These are phyloP conservation scores for Chaetomium olivaceum DNA, from an alignment of 2,329 filamentous ascomycete species.

Conservation along the genomic window DNA sequence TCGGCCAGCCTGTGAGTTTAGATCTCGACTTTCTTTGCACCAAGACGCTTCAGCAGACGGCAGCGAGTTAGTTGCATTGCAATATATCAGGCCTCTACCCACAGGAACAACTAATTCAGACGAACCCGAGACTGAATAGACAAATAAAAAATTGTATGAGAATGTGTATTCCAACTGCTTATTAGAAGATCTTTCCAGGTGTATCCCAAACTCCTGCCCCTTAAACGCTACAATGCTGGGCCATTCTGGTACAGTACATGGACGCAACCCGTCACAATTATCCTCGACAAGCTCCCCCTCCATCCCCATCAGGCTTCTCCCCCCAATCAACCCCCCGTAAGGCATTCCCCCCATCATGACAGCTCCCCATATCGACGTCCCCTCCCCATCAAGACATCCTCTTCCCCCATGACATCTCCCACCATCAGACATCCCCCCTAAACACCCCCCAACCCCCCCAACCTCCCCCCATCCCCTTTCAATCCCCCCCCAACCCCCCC, in stretches of 20 bases:
- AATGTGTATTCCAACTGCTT: background rate
- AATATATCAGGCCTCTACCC: background rate
- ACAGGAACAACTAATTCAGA: background rate
- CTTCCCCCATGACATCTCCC: no score
- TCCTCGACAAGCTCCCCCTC: background rate
- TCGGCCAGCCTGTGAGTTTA: background rate
- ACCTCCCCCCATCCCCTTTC: no score
- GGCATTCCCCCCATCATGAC: constrained; percentile 60
- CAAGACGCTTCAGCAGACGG: background rate
- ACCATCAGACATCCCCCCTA: no score
- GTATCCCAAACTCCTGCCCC: background rate
- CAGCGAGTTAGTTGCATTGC: background rate
- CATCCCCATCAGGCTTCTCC: constrained; percentile 48
- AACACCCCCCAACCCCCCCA: no score
- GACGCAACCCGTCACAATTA: background rate
- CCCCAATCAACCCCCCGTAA: no score
- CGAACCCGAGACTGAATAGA: background rate
- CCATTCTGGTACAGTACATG: background rate
- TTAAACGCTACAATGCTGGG: background rate
- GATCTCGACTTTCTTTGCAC: background rate
- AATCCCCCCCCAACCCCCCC: no score
- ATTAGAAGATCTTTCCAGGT: background rate
- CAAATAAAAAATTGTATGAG: background rate
- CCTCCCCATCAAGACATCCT: constrained; percentile 71
- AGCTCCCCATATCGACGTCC: constrained; percentile 40